A percentile compares a stretch with the other conserved stretches of the same genome.
These are phyloP conservation scores for Trichoderma hamatum DNA, from an alignment of 2,329 filamentous ascomycete genomes.

Conservation along the genomic window DNA sequence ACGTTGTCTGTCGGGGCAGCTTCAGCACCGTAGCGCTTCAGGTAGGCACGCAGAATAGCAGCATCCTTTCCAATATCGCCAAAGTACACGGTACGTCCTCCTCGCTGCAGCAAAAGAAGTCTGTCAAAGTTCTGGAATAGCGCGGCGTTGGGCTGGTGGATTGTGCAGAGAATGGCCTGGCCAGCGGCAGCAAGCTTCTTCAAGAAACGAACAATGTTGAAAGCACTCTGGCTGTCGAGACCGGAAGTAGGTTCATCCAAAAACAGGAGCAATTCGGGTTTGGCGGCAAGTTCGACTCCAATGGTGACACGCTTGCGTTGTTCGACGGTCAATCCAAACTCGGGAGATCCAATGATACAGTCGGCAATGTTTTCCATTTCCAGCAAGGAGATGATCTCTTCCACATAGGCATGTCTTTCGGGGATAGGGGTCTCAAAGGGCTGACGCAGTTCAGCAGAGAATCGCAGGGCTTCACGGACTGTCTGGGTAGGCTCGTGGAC, in stretches of 20 bases:
- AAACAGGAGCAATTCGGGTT: conserved; percentile 75
- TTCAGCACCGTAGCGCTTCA: conserved; percentile 62
- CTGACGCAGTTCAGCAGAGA: conserved; percentile 65
- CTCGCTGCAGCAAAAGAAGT: conserved; percentile 74
- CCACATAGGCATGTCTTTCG: conserved; percentile 63
- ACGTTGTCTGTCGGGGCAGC: conserved; percentile 60
- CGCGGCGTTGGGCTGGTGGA: conserved; percentile 85
- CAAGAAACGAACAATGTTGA: conserved; percentile 78
- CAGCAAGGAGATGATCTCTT: conserved; percentile 61
- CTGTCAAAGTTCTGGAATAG: conserved; percentile 89
- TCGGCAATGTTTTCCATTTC: conserved; percentile 64
- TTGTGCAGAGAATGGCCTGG: conserved; percentile 87
- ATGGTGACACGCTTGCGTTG: conserved; percentile 81
- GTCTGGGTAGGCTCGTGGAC: conserved; percentile 65
- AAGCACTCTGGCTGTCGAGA: conserved; percentile 65
- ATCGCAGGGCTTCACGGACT: conserved; percentile 64
- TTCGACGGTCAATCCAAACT: conserved; percentile 72
- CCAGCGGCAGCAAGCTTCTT: conserved; percentile 76
- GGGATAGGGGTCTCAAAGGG: conserved; percentile 54
- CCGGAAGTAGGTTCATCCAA: conserved; percentile 79
- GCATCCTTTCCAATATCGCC: conserved; percentile 81
- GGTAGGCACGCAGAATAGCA: conserved; percentile 66
- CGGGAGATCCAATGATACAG: conserved; percentile 59
- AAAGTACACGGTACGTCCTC: conserved; percentile 83
- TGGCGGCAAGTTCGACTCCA: conserved; percentile 85